Evolutionary conservation across 2,329 filamentous ascomycete genomes (phyloP), one percentile per base, ranked within the genome.

Genomic region (Sarocladium strictum): DNA sequence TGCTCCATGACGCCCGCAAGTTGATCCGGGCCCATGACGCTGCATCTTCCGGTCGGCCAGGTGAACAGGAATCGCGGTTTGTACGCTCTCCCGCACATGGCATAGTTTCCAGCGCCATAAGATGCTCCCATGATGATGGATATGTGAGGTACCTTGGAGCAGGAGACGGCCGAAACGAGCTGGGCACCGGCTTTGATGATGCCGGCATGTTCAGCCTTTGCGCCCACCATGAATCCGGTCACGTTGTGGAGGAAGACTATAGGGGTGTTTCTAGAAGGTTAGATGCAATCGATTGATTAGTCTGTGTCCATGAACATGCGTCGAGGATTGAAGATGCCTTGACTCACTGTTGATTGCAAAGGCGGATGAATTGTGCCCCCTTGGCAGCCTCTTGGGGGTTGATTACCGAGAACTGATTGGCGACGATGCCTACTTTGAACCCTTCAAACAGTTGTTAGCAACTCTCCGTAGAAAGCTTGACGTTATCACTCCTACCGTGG

Each of bases 211-310:
- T 76, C 74, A 3, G 73, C 69, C 55, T 73, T 72, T 5, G 68
- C 59, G 3, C 74, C 74, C 3, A 76, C 73, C 73, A 76, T 76
- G 62, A 76, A 76, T 1, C 73, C 73, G 0, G 74, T 76, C 0
- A 76, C 72, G 41, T 76, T 76, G 59, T 76, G 73, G 0, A 76
- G 60, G 61, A 74, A 76, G 4, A 76, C 61, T 14, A 76, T 74
- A 0, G 73, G 72, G 0, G 59, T 67, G 24, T 65, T 64, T 54
- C 69, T 63, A 52, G 24, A 10, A 17, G 23, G 23, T 21, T 21
- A 23, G 10, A 24, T 10, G 5, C 21, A 33, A 27, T 14, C n/a
- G 45, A 65, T 51, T 45, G 17, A 11, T 21, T n/a, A n/a, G n/a
- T n/a, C n/a, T n/a, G n/a, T n/a, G n/a, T n/a, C n/a, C n/a, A n/a